These are phyloP conservation scores for Amauroascus verrucosus DNA, from an alignment of 2,329 filamentous ascomycete species.

Conservation along the genomic window DNA sequence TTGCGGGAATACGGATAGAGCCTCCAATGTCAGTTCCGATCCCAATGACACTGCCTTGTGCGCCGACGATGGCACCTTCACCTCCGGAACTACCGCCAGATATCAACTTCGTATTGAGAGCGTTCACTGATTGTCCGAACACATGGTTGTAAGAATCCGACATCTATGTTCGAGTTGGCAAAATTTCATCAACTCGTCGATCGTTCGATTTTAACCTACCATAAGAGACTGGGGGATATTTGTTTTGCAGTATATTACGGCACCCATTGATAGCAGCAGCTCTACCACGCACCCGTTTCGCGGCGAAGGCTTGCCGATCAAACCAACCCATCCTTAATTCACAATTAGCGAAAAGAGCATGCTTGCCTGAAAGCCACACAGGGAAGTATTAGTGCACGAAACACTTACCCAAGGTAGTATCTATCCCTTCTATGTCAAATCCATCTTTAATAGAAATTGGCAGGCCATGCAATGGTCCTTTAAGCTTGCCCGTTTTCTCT, in stretches of 20 bases:
- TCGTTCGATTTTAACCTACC: too few species aligned
- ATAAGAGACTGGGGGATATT: constrained; percentile 34
- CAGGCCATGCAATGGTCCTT: constrained; percentile 23
- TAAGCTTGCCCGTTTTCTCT: constrained; percentile 16
- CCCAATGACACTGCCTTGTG: constrained; percentile 29
- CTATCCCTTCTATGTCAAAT: constrained; percentile 81
- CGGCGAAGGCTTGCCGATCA: constrained; percentile 33
- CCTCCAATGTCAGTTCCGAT: constrained; percentile 34
- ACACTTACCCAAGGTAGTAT: constrained; percentile 40
- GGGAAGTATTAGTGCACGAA: background rate
- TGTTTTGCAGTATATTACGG: constrained; percentile 35
- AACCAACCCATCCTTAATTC: constrained; percentile 12
- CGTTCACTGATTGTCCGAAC: constrained; percentile 34
- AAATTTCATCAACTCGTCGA: constrained; percentile 26
- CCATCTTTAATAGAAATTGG: constrained; percentile 47
- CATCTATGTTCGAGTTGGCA: constrained; percentile 5
- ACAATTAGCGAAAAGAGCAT: background rate
- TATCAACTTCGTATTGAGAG: constrained; percentile 26
- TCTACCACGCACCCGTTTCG: constrained; percentile 49
- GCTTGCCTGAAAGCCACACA: background rate
- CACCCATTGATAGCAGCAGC: constrained; percentile 47
- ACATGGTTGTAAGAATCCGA: constrained; percentile 51
- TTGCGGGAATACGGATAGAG: constrained; percentile 43
- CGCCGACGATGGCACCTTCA: constrained; percentile 28
- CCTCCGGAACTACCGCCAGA: constrained; percentile 31